Conservation (phyloP, 2,329 filamentous ascomycete species). For the Fusarium concolor region DNA sequence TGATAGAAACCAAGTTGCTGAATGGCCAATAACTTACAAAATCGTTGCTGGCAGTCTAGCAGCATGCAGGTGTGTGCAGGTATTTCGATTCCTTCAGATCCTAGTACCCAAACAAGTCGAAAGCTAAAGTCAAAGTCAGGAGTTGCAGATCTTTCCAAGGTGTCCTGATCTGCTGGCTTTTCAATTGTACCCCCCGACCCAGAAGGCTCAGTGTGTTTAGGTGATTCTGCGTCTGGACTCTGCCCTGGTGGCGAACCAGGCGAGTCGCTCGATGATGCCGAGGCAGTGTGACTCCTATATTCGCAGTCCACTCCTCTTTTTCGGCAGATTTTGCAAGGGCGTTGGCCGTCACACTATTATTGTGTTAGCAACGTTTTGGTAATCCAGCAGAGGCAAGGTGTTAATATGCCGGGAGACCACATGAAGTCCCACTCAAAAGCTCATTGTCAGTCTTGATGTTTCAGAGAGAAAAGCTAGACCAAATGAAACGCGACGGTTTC, state of each 20-base stretch:
- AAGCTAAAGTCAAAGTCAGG: background rate
- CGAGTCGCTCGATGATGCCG: constrained; percentile 3
- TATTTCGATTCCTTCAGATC: constrained; percentile 66
- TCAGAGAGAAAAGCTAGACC: background rate
- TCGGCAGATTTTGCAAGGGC: constrained; percentile 68
- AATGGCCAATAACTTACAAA: constrained; percentile 58
- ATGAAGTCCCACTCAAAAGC: background rate
- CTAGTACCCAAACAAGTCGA: constrained; percentile 41
- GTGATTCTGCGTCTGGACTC: background rate
- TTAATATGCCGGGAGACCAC: background rate
- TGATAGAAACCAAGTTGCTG: constrained; percentile 7
- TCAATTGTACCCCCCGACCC: background rate
- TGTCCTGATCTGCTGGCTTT: background rate
- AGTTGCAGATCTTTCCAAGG: background rate
- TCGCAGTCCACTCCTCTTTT: constrained; percentile 50
- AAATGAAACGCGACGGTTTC: background rate
- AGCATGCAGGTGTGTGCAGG: constrained; percentile 68
- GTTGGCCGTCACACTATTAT: constrained; percentile 67
- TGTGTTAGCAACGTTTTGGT: constrained; percentile 5
- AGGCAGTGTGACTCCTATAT: constrained; percentile 12
- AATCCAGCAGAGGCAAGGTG: background rate
- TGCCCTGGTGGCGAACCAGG: constrained; percentile 1
- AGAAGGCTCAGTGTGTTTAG: background rate
- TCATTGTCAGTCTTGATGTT: background rate
- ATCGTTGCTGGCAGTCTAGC: constrained; percentile 67